Conservation (phyloP, 768 basidiomycete species). For the Kwoniella dejecticola region DNA sequence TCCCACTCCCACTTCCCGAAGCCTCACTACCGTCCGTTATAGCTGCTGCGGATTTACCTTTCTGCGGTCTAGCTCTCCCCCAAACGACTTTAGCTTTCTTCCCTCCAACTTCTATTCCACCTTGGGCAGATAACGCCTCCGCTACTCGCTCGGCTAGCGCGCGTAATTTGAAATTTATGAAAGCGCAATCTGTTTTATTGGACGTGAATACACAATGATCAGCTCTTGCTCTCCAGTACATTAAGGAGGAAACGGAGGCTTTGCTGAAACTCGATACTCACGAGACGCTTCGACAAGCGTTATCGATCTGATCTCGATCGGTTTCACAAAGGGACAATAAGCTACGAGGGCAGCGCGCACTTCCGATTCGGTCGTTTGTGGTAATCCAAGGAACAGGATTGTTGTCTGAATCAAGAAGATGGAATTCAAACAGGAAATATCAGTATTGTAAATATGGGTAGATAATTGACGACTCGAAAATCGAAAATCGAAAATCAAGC, state of each 20-base stretch:
- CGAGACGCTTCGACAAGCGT: conserved; percentile 51
- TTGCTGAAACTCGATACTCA: conserved; percentile 21
- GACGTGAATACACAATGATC: too few relatives aligned
- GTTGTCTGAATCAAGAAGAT: conserved; percentile 41
- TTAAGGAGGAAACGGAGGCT: background rate
- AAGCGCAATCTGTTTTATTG: conserved; percentile 68
- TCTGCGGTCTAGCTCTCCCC: conserved; percentile 70
- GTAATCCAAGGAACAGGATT: conserved; percentile 51
- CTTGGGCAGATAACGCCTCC: conserved; percentile 72
- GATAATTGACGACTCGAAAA: too few relatives aligned
- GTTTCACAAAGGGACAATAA: conserved; percentile 50
- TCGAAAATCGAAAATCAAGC: too few relatives aligned
- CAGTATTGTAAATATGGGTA: too few relatives aligned
- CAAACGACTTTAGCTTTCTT: conserved; percentile 76
- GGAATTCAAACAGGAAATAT: background rate
- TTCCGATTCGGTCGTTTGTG: conserved; percentile 45
- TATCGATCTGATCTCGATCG: conserved; percentile 43
- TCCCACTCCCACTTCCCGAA: background rate
- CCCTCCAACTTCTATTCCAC: conserved; percentile 82
- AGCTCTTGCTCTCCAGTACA: too few relatives aligned
- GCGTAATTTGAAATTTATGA: conserved; percentile 88
- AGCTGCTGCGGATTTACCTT: conserved; percentile 31
- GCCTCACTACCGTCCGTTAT: background rate
- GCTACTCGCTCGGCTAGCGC: conserved; percentile 83
- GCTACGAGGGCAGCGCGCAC: conserved; percentile 42